Percentiles rank a stretch among this genome's conserved stretches.
Conservation (phyloP, 345 rosid species). For the Anastatica hierochuntica region DNA sequence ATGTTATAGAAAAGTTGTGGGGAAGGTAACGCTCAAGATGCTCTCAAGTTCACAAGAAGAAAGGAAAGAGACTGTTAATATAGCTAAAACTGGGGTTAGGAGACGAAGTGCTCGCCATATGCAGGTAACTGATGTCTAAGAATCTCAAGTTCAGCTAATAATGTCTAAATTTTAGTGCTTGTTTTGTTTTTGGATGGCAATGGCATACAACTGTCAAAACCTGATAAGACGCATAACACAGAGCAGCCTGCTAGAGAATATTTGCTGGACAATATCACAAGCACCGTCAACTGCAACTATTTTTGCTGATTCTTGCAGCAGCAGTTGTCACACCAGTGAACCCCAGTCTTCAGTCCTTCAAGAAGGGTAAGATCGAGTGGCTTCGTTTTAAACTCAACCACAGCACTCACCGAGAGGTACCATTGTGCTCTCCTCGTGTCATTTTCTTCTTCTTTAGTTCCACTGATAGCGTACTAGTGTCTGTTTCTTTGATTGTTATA, state of each 20-base stretch:
- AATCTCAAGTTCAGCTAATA: not conserved
- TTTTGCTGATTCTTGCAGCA: too few species aligned
- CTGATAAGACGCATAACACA: constrained; percentile 75
- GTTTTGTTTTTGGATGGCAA: constrained; percentile 6
- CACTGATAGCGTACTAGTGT: too few species aligned
- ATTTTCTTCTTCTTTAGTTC: too few species aligned
- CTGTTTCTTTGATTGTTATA: too few species aligned
- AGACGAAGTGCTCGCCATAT: constrained; percentile 65
- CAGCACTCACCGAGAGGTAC: constrained; percentile 75
- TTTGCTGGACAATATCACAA: too few species aligned
- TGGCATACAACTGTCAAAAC: constrained; percentile 70
- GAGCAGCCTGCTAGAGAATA: constrained; percentile 70
- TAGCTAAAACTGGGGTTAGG: constrained; percentile 64
- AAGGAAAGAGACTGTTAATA: constrained; percentile 47
- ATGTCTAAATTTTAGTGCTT: not conserved
- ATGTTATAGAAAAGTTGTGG: constrained; percentile 32
- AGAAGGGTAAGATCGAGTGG: constrained; percentile 58
- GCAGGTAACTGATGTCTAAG: constrained; percentile 40
- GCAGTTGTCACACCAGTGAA: constrained; percentile 43
- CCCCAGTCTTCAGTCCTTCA: constrained; percentile 34
- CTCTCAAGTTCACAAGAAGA: constrained; percentile 26
- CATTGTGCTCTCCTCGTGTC: constrained; percentile 8
- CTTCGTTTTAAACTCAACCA: constrained; percentile 68
- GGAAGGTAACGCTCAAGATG: constrained; percentile 21
- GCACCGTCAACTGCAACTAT: too few species aligned